Evolutionary conservation across 2,329 filamentous ascomycete species (phyloP), one percentile per base, ranked within the genome.

Genomic region (Pseudodiploospora longispora): DNA sequence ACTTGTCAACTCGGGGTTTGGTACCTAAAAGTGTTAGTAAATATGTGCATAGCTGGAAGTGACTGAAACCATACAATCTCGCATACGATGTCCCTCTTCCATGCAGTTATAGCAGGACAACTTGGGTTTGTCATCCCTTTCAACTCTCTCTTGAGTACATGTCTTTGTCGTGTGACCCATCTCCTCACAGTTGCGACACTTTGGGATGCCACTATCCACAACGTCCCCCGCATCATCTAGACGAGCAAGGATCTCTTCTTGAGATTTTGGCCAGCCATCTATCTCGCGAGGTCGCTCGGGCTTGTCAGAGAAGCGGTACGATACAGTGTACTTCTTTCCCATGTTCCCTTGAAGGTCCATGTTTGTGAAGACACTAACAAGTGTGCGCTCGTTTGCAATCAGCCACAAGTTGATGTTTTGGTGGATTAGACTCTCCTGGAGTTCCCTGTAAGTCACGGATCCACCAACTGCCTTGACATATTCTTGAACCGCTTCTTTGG

Each of bases 261-360:
- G 56, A 28, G 66, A 66, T 46, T 71, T 62, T 4, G 83, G 83
- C 78, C 81, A 87, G 2, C 66, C 59, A 1, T 75, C 69, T 19
- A 69, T 70, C 59, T 85, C 76, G 41, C 75, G 75, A 30, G 76
- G 76, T 3, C 80, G 75, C 19, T 66, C 60, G 0, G 82, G 75
- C 51, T 76, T 76, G 30, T 72, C 62, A 2, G 70, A 71, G 52
- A 81, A 79, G 40, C 83, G 77, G 56, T 82, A 80, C 0, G 76
- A 76, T 40, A 87, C 68, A 1, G 74, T 74, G 53, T 75, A 86
- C 57, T 80, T 80, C 61, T 80, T 80, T 46, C 74, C 74, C 19
- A 83, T 66, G 48, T 83, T 77, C 5, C 83, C 83, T 55, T 87
- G 82, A 2, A 86, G 66, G 50, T 87, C 82, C 77, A 87, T 83